Percentiles rank a stretch among this genome's conserved stretches.
Conservation (phyloP, 345 rosid genomes). For the Turnera subulata region DNA sequence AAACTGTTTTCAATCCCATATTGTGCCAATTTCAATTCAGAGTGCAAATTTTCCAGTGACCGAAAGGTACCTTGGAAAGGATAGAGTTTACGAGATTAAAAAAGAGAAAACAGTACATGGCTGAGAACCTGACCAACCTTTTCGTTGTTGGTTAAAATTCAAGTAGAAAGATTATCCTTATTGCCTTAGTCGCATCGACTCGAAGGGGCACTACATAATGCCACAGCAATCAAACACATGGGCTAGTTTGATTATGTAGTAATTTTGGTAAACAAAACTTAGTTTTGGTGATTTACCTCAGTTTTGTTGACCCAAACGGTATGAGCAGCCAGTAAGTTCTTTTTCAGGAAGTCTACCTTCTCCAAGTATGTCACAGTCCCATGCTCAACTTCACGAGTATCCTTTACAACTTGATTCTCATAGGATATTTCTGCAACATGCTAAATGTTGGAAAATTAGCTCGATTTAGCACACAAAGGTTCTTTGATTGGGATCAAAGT, state of each 20-base stretch:
- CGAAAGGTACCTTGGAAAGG: background rate
- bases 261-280: conserved; percentile 2
- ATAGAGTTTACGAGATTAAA: background rate
- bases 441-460: conserved; percentile 25
- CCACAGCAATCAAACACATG: too few relatives aligned
- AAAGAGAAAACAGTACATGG: background rate
- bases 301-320: conserved; percentile 49
- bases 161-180: background rate
- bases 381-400: conserved; percentile 43
- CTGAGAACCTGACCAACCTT: background rate
- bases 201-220: too few relatives aligned
- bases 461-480: background rate
- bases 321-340: conserved; percentile 59
- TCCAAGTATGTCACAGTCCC: conserved; percentile 63
- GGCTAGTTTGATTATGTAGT: background rate
- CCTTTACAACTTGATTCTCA: conserved; percentile 40
- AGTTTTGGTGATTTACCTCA: conserved; percentile 40
- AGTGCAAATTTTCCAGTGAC: background rate
- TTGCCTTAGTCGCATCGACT: background rate
- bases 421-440: conserved; percentile 31
- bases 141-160: background rate
- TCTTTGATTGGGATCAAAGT: too few relatives aligned
- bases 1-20: too few relatives aligned
- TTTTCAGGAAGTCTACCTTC: conserved; percentile 45
- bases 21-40: background rate